Percentiles rank a stretch among this genome's conserved stretches.
These are phyloP conservation scores for Celoporthe dispersa DNA, from an alignment of 2,329 filamentous ascomycete genomes.

Conservation along the genomic window DNA sequence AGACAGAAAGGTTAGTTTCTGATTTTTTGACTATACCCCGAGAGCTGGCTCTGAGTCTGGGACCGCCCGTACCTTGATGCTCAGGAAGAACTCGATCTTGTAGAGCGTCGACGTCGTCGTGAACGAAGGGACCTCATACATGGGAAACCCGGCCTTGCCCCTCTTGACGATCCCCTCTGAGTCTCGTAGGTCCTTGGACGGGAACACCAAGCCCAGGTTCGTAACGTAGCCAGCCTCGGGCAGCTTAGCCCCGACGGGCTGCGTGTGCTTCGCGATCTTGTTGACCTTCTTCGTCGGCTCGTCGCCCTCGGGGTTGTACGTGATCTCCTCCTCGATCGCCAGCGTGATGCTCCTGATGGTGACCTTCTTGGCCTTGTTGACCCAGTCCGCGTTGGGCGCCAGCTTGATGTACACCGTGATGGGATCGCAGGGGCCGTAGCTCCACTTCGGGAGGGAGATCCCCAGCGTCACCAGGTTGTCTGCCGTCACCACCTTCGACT, in stretches of 20 bases:
- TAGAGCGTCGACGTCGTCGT: constrained; percentile 93
- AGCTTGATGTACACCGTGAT: constrained; percentile 96
- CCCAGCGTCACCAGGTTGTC: constrained; percentile 92
- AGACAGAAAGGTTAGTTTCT: constrained; percentile 20
- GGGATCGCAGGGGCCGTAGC: constrained; percentile 92
- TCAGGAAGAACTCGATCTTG: constrained; percentile 97
- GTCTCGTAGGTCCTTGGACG: constrained; percentile 85
- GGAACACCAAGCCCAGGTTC: constrained; percentile 88
- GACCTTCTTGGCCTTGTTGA: constrained; percentile 86
- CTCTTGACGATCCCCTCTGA: constrained; percentile 84
- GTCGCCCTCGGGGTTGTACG: constrained; percentile 97
- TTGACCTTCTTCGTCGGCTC: constrained; percentile 91
- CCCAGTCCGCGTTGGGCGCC: constrained; percentile 88
- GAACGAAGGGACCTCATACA: constrained; percentile 87
- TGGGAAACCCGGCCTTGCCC: constrained; percentile 84
- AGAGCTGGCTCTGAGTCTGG: not conserved
- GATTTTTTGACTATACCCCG: not conserved
- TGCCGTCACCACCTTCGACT: constrained; percentile 80
- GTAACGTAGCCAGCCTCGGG: constrained; percentile 92
- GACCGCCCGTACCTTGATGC: constrained; percentile 73
- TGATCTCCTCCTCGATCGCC: constrained; percentile 94
- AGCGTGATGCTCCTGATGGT: constrained; percentile 94
- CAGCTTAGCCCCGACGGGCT: constrained; percentile 80
- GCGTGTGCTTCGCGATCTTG: constrained; percentile 80
- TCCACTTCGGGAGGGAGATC: constrained; percentile 93